A percentile compares a stretch with the other conserved stretches of the same genome.
Evolutionary conservation across 768 basidiomycete genomes (phyloP).

Genomic region (Gloeophyllum trabeum): DNA sequence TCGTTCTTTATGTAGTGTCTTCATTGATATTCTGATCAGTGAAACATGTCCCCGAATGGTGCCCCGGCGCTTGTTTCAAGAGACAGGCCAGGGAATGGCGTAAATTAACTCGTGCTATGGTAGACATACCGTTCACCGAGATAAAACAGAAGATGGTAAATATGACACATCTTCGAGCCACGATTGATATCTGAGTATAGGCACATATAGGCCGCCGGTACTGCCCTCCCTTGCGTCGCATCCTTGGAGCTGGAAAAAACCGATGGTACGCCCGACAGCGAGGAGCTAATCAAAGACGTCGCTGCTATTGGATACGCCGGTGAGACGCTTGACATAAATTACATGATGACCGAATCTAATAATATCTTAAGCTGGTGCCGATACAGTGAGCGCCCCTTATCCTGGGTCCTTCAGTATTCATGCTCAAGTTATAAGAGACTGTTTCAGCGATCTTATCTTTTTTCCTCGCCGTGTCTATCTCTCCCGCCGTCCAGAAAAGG

Average conservation of each 20-base stretch:
- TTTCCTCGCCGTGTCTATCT: slow-evolving; percentile 12
- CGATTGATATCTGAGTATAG: not conserved
- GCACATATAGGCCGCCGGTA: not conserved
- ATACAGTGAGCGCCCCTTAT: not conserved
- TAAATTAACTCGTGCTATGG: not conserved
- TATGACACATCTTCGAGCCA: too few relatives aligned
- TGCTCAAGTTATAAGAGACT: slow-evolving; percentile 6
- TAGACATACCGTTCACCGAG: not conserved
- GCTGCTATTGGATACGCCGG: not conserved
- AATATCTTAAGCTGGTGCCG: not conserved
- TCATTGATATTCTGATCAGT: slow-evolving; percentile 3
- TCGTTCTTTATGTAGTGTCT: too few relatives aligned
- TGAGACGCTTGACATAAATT: too few relatives aligned
- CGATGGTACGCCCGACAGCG: not conserved
- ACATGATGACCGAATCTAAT: too few relatives aligned
- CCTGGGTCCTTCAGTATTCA: not conserved
- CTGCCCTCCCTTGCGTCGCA: not conserved
- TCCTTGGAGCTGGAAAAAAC: not conserved
- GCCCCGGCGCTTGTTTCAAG: slow-evolving; percentile 10
- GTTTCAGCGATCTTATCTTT: slow-evolving; percentile 6
- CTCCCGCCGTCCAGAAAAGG: slow-evolving; percentile 9
- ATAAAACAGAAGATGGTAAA: slow-evolving; percentile 3
- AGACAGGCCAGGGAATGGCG: slow-evolving; percentile 3
- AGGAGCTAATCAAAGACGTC: not conserved
- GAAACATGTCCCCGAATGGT: slow-evolving; percentile 9